Conservation (phyloP, 768 basidiomycete genomes). For the Lepiota subincarnata region DNA sequence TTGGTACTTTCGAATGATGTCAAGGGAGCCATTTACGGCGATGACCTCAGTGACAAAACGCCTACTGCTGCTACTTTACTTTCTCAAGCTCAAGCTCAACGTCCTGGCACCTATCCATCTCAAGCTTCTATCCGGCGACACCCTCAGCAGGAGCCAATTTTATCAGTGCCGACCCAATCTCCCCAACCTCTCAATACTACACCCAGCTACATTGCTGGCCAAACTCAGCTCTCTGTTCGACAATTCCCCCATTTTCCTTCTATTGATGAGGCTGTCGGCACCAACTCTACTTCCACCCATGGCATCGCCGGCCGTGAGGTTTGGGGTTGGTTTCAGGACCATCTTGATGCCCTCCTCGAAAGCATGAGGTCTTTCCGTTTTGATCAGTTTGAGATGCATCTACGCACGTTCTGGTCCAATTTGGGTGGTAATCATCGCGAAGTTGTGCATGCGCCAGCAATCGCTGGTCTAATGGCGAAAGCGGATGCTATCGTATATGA, state of each 20-base stretch:
- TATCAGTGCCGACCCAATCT: slow-evolving; percentile 53
- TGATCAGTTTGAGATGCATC: slow-evolving; percentile 86
- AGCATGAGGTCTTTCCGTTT: slow-evolving; percentile 74
- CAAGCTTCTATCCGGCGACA: slow-evolving; percentile 79
- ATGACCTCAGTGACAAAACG: slow-evolving; percentile 80
- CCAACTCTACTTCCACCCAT: slow-evolving; percentile 70
- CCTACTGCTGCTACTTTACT: slow-evolving; percentile 76
- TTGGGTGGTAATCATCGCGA: slow-evolving; percentile 75
- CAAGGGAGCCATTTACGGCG: slow-evolving; percentile 53
- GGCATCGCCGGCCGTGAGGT: slow-evolving; percentile 79
- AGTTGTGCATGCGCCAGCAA: slow-evolving; percentile 83
- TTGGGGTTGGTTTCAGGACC: slow-evolving; percentile 91
- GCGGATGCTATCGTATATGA: slow-evolving; percentile 90
- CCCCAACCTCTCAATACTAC: slow-evolving; percentile 44
- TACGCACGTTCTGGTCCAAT: slow-evolving; percentile 82
- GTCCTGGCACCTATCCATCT: slow-evolving; percentile 55
- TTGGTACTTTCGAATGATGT: slow-evolving; percentile 60
- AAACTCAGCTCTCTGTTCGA: slow-evolving; percentile 61
- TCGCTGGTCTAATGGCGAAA: slow-evolving; percentile 84
- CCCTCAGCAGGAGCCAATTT: slow-evolving; percentile 51
- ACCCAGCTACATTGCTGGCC: slow-evolving; percentile 42
- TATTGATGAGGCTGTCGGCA: slow-evolving; percentile 80
- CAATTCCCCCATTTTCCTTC: slow-evolving; percentile 78
- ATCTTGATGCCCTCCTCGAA: slow-evolving; percentile 79
- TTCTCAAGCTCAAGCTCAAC: slow-evolving; percentile 70